phyloP scores from a whole-genome alignment of 2,329 filamentous ascomycete species.

The Teratosphaeria destructans region DNA sequence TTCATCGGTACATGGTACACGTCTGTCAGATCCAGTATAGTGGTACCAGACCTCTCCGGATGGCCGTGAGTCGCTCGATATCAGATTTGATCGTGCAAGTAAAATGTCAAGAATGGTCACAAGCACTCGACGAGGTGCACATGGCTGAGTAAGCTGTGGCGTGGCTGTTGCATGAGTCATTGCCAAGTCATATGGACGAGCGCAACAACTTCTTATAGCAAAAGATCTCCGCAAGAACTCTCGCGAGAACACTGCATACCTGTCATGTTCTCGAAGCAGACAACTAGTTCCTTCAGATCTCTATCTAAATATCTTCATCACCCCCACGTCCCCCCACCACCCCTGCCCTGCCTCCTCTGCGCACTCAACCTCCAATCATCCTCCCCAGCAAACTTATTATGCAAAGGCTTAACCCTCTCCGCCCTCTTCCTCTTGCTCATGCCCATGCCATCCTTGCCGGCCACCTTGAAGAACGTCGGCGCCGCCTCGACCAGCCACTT shows the following conservation, averaged over 20 bases:
- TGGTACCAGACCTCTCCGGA: neutral
- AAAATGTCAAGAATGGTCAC: neutral
- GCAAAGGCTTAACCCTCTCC: slow-evolving; percentile 87
- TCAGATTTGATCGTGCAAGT: neutral
- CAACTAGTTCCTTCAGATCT: neutral
- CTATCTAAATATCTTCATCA: slow-evolving; percentile 27
- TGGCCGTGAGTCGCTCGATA: neutral
- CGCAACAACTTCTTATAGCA: too few species aligned
- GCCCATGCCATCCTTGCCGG: slow-evolving; percentile 58
- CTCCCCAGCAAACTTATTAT: slow-evolving; percentile 83
- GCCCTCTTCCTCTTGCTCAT: slow-evolving; percentile 87
- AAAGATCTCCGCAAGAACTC: too few species aligned
- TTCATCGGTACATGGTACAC: neutral
- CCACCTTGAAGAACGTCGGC: slow-evolving; percentile 98
- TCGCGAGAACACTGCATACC: too few species aligned
- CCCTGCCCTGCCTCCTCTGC: slow-evolving; percentile 73
- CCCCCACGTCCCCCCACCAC: slow-evolving; percentile 91
- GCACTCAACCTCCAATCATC: slow-evolving; percentile 92
- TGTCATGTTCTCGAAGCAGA: too few species aligned
- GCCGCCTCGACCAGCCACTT: slow-evolving; percentile 91
- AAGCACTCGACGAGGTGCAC: neutral
- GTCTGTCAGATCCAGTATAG: neutral
- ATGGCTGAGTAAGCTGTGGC: neutral
- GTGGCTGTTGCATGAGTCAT: neutral
- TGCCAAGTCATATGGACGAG: neutral